Percentiles rank a stretch among this genome's conserved stretches.
These are phyloP conservation scores for Wickerhamomyces alni DNA, from an alignment of 805 yeast species.

Conservation along the genomic window DNA sequence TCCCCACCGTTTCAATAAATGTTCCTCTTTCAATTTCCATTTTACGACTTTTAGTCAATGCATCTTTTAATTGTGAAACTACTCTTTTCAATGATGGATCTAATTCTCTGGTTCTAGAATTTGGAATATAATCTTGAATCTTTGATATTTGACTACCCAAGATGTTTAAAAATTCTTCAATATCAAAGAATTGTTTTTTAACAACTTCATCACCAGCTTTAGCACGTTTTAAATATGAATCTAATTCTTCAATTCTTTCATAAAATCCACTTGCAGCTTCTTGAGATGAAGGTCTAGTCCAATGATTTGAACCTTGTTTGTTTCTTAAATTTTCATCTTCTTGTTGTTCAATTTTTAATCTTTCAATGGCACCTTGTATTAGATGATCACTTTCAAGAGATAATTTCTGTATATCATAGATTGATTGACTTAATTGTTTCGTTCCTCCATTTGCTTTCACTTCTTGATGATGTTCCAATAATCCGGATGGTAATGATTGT, in stretches of 20 bases:
- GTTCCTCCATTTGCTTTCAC: slow-evolving; percentile 50
- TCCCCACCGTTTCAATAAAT: slow-evolving; percentile 36
- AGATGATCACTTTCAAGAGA: slow-evolving; percentile 35
- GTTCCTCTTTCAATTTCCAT: slow-evolving; percentile 33
- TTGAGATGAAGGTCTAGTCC: slow-evolving; percentile 46
- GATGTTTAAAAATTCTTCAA: slow-evolving; percentile 40
- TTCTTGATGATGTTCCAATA: slow-evolving; percentile 50
- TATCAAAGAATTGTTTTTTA: slow-evolving; percentile 36
- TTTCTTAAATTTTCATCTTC: slow-evolving; percentile 49
- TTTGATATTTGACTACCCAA: slow-evolving; percentile 31
- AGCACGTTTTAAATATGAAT: slow-evolving; percentile 50
- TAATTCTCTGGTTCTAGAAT: slow-evolving; percentile 23
- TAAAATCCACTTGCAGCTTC: slow-evolving; percentile 36
- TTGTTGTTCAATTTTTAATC: slow-evolving; percentile 42
- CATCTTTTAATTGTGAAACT: slow-evolving; percentile 28
- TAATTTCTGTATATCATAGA: slow-evolving; percentile 40
- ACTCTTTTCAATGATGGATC: slow-evolving; percentile 31
- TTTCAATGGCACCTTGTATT: slow-evolving; percentile 39
- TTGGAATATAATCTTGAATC: slow-evolving; percentile 25
- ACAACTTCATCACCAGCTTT: slow-evolving; percentile 54
- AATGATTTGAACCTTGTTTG: slow-evolving; percentile 46
- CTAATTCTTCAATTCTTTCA: slow-evolving; percentile 38
- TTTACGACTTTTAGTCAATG: slow-evolving; percentile 25
- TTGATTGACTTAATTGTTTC: slow-evolving; percentile 31
- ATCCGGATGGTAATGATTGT: slow-evolving; percentile 50